Base-by-base conservation (phyloP, 2,329 filamentous ascomycete genomes). In the Pestalotiopsis sp. region DNA sequence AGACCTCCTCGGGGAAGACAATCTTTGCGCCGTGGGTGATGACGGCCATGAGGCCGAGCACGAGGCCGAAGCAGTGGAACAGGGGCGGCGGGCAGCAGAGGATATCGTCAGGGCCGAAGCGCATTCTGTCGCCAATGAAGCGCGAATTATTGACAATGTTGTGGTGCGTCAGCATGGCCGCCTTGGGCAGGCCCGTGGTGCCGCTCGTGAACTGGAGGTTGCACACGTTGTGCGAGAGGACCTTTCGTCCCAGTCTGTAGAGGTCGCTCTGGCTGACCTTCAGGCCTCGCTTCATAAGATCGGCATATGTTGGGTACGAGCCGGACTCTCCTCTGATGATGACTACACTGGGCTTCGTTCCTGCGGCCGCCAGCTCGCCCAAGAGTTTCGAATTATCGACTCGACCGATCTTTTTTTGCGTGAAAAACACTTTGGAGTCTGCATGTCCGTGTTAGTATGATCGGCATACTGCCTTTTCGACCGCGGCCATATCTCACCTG, bases 51-150 rank as follows among this genome's bases (percentile, higher is more conserved):
- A 95, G 84, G 9, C 93, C 93, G 3, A 94, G 87, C 1, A 95
- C 92, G 7, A 95, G 87, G 1, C 93, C 93, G 76, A 95, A 95
- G 82, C 92, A 95, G 82, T 96, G 93, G 83, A 96, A 96, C 3
- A 96, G 85, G 0, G 93, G 93, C 0, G 93, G 93, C 3, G 93
- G 93, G 78, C 93, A 96, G 83, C 93, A 95, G 12, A 96, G 84
- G 7, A 91, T 83, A 75, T 95, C 92, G 60, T 84, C 82, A 2
- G 87, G 81, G 0, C 88, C 90, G 17, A 95, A 84, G 5, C 87
- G 85, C 91, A 94, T 92, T 58, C 92, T 87, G 78, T 93, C 91
- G 66, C 92, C 92, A 64, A 92, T 91, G 80, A 92, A 92, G 38
- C 90, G 87, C 7, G 89, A 86, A 77, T 92, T 92, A 78, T 92